Base-by-base conservation (phyloP, 1,139 yeast genomes). In the Hyphopichia burtonii region DNA sequence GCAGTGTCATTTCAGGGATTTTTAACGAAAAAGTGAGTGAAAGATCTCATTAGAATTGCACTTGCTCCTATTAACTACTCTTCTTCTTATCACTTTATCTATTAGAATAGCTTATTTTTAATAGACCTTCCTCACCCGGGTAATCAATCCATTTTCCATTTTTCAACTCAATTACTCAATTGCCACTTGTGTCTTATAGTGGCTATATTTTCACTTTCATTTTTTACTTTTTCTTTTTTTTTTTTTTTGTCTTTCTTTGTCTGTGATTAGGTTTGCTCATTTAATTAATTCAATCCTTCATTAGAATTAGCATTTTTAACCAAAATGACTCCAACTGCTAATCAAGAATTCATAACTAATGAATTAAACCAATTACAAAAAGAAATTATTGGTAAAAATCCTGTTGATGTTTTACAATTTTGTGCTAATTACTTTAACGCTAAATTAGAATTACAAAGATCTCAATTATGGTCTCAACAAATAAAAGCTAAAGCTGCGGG, bases 351-450 rank as follows among this genome's bases (percentile, higher is more conserved):
- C 44, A 43, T 54, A 35, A 56, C 62, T 16, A 68, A 78, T 45
- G 89, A 83, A 61, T 72, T 84, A 61, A 76, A 77, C 54, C 79
- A 72, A 48, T 79, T 83, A 59, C 83, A 82, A 61, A 75, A 72
- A 54, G 88, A 83, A 59, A 71, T 86, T 47, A 68, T 73, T 41
- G 68, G 75, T 41, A 78, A 80, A 54, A 78, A 82, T 52, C 95
- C 95, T 2, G 61, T 69, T 16, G 91, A 86, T 57, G 69, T 85
- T 25, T 63, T 86, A 47, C 91, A 86, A 59, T 86, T 85, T 63
- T 83, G 91, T 55, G 85, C 87, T 47, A 78, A 82, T 58, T 83
- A 82, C 62, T 86, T 86, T 67, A 77, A 76, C 55, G 60, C 72
- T 40, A 78, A 82, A 49, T 66, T 86, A 46, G 83, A 79, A 51